Base-by-base conservation (phyloP, 2,329 filamentous ascomycete species). In the Aspergillus sp. region DNA sequence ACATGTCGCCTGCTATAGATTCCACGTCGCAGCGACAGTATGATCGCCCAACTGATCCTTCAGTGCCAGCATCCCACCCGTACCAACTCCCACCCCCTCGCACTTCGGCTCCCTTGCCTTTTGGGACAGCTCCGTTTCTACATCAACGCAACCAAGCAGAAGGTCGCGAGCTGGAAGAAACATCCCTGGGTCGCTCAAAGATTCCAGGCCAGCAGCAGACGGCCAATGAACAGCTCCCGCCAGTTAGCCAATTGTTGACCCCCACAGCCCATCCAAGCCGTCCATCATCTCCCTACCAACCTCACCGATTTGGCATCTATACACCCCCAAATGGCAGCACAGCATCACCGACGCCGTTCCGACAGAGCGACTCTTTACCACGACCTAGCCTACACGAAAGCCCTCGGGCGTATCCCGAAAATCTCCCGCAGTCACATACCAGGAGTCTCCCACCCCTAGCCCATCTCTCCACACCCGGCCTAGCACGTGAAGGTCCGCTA, bases 31-130 rank as follows among this genome's bases (percentile, higher is more conserved):
- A 72, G 63, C 69, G 66, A 52, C 63, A 68, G 51, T 60, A 70
- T 61, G 67, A 70, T 47, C 63, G 50, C 63, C 50, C 67, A 65
- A 70, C 73, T 69, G 75, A 75, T 62, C 66, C 63, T 50, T 69
- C 68, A 72, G 71, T 70, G 54, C 50, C 68, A 49, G 72, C 63
- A 66, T 68, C 70, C 55, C 69, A 62, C 58, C 74, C 72, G 53
- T 79, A 78, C 64, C 74, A 76, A 60, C 77, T 79, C 57, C 77
- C 77, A 58, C 76, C 74, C 32, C 77, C 76, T 55, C 74, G 71
- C 39, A 63, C 71, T 51, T 70, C 71, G 5, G 65, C 63, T 21
- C 69, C 71, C 52, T 63, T 77, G 56, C 72, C 74, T 55, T 74
- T 76, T 67, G 74, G 72, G 59, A 69, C 73, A 12, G 75, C 77